Percentiles rank a stretch among this genome's conserved stretches.
phyloP scores from a whole-genome alignment of 345 rosid species.

The Brassica incana region DNA sequence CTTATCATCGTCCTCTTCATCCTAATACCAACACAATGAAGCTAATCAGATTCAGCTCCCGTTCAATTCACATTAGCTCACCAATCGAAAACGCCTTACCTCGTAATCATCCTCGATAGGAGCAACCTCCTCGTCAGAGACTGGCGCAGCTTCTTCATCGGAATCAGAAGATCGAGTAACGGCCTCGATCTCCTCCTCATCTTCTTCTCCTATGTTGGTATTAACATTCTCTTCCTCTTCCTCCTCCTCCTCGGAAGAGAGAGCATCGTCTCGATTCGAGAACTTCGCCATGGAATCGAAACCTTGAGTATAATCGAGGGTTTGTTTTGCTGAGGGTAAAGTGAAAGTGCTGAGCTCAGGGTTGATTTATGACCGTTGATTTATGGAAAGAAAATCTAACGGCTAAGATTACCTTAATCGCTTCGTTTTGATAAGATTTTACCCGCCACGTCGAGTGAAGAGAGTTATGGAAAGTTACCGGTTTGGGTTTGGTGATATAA shows the following conservation, averaged over 20 bases:
- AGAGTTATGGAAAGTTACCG: background rate
- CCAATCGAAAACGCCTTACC: slow-evolving; percentile 18
- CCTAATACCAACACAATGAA: slow-evolving; percentile 5
- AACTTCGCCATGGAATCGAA: slow-evolving; percentile 59
- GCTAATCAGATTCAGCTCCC: background rate
- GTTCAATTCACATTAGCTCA: background rate
- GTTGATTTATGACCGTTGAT: slow-evolving; percentile 12
- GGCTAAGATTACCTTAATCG: slow-evolving; percentile 12
- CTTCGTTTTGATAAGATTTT: background rate
- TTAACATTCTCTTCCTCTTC: background rate
- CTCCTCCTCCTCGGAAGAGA: slow-evolving; percentile 46
- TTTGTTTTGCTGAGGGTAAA: slow-evolving; percentile 10
- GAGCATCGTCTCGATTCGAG: slow-evolving; percentile 52
- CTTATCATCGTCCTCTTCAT: background rate
- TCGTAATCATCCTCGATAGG: slow-evolving; percentile 41
- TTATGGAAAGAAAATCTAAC: background rate
- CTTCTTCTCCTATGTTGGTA: background rate
- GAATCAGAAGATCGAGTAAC: slow-evolving; percentile 84
- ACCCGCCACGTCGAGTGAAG: slow-evolving; percentile 21
- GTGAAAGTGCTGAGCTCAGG: background rate
- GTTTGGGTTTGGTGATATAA: background rate
- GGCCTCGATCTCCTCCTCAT: slow-evolving; percentile 65
- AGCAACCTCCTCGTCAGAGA: slow-evolving; percentile 47
- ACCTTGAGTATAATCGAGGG: slow-evolving; percentile 1
- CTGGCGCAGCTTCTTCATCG: slow-evolving; percentile 45